A percentile compares a stretch with the other conserved stretches of the same genome.
Conservation (phyloP, 2,329 filamentous ascomycete species). For the Graphilbum fragrans region DNA sequence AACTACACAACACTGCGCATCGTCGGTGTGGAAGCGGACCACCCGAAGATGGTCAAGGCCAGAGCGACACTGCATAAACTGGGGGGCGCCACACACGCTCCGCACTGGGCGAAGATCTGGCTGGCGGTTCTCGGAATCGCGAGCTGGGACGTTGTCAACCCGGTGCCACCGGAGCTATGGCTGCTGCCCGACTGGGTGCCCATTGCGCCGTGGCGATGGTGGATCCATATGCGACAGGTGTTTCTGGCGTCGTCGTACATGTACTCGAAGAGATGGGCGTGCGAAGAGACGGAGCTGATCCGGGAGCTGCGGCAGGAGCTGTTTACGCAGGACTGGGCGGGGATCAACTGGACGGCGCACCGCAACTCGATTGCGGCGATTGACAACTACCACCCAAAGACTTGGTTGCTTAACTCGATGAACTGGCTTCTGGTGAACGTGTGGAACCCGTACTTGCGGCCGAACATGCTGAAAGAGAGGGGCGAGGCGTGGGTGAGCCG, state of each 20-base stretch:
- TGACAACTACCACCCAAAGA: slow-evolving; percentile 92
- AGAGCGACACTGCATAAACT: slow-evolving; percentile 71
- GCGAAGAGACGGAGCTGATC: slow-evolving; percentile 63
- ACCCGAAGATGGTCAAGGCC: slow-evolving; percentile 76
- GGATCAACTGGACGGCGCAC: slow-evolving; percentile 65
- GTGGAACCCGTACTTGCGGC: slow-evolving; percentile 68
- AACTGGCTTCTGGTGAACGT: slow-evolving; percentile 72
- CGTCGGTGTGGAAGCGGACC: slow-evolving; percentile 71
- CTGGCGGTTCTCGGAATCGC: slow-evolving; percentile 71
- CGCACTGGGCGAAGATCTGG: slow-evolving; percentile 98
- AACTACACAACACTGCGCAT: slow-evolving; percentile 78
- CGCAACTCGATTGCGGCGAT: slow-evolving; percentile 68
- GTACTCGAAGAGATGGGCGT: slow-evolving; percentile 72
- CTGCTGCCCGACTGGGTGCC: slow-evolving; percentile 84
- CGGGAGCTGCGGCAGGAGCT: slow-evolving; percentile 66
- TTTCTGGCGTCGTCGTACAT: slow-evolving; percentile 86
- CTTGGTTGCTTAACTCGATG: slow-evolving; percentile 63
- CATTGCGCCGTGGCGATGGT: slow-evolving; percentile 87
- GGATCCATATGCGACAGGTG: slow-evolving; percentile 97
- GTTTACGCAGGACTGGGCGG: slow-evolving; percentile 64
- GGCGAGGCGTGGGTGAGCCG: slow-evolving; percentile 76
- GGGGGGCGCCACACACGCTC: slow-evolving; percentile 70
- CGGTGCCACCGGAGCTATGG: slow-evolving; percentile 89
- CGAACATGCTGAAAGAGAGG: slow-evolving; percentile 49
- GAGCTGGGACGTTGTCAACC: slow-evolving; percentile 88